Conservation (phyloP, 2,329 filamentous ascomycete species). For the Arthroderma uncinatum region DNA sequence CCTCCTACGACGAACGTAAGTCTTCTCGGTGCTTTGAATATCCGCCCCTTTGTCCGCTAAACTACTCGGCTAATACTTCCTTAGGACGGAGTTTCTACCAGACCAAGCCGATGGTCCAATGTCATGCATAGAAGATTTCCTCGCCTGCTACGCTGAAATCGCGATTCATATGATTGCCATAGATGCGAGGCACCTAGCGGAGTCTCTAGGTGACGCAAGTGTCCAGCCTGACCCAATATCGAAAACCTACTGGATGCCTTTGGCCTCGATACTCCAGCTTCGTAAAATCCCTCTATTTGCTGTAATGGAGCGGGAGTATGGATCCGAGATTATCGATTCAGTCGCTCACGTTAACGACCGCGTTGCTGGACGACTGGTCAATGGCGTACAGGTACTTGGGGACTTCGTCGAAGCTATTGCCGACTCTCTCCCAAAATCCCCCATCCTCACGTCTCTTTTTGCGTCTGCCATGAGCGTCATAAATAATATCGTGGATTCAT, state of each 20-base stretch:
- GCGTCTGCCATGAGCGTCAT: constrained; percentile 18
- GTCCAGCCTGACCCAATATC: constrained; percentile 23
- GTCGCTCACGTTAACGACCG: constrained; percentile 24
- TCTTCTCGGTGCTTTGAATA: background rate
- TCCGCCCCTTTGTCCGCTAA: background rate
- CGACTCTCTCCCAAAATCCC: constrained; percentile 22
- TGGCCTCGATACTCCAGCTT: constrained; percentile 28
- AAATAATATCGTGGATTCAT: constrained; percentile 24
- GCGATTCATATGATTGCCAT: constrained; percentile 32
- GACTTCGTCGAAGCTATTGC: constrained; percentile 24
- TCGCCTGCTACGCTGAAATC: constrained; percentile 31
- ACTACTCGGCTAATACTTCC: background rate
- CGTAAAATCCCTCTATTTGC: constrained; percentile 29
- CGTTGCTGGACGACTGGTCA: constrained; percentile 20
- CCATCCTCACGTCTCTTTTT: constrained; percentile 21
- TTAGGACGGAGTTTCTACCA: constrained; percentile 24
- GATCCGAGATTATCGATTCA: constrained; percentile 21
- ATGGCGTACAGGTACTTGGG: constrained; percentile 20
- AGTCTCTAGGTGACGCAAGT: constrained; percentile 22
- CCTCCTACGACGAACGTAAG: constrained; percentile 33
- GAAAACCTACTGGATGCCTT: constrained; percentile 25
- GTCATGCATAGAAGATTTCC: constrained; percentile 31
- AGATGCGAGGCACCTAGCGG: constrained; percentile 28
- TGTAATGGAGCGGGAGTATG: constrained; percentile 23
- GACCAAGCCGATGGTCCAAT: constrained; percentile 24